Base-by-base conservation (phyloP, 2,329 filamentous ascomycete species). In the Fusarium xylarioides region DNA sequence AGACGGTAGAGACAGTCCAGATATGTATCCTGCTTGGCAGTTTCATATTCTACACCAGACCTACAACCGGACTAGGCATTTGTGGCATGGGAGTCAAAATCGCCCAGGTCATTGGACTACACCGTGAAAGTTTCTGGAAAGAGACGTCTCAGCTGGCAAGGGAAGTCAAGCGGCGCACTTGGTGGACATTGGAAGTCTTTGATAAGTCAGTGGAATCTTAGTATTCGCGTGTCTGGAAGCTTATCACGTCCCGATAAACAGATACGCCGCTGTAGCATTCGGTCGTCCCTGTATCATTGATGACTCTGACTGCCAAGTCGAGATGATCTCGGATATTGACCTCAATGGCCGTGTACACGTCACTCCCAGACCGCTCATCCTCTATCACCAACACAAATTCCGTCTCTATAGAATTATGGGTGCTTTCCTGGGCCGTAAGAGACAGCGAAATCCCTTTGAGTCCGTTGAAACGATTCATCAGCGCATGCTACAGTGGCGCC, bases 301-400 rank as follows among this genome's bases (percentile, higher is more conserved):
- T 1, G 50, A 54, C 19, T 54, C 50, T 4, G 34, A 54, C 5
- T 54, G 50, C 1, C 50, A 54, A 1, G 50, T 54, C 5, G 50
- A 54, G 18, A 40, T 54, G 50, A 30, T 54, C 7, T 38, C 50
- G 1, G 50, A 54, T 26, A 30, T 54, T 18, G 50, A 54, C 11
- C 0, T 14, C 1, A 8, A n/a, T 14, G 34, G 15, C 1, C 50
- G 1, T 0, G 5, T 0, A 0, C n/a, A 52, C 5, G 2, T n/a
- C 14, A 23, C 50, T 5, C 23, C 50, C 2, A 38, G 23, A 0
- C 23, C 50, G 0, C 50, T 54, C 0, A 28, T 54, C 5, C 50
- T 54, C 2, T 54, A 54, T 4, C 50, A 54, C 1, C 50, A 54
- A 28, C 23, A 54, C 2, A 54, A 54, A 1, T 40, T 54, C 0